Base-by-base conservation (phyloP, 805 yeast species). In the Alloascoidea hylecoeti region DNA sequence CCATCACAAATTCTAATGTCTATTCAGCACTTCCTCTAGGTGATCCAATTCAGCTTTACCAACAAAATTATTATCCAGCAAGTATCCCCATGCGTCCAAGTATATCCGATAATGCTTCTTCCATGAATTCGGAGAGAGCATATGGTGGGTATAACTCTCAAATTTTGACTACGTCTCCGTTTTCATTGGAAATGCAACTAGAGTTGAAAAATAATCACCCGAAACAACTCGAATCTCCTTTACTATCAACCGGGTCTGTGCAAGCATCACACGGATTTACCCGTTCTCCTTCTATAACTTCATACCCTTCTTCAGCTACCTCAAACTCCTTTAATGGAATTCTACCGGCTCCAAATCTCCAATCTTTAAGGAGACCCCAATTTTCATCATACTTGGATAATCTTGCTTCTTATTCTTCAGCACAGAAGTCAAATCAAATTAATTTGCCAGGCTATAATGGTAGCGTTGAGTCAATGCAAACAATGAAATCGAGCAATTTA, bases 11-110 rank as follows among this genome's bases (percentile, higher is more conserved):
- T n/a, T 9, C 30, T n/a, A n/a, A 9, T 23, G 30, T n/a, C 30
- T 23, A 9, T 23, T 23, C 30, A n/a, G 30, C 9, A 23, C 13
- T 23, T 9, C 30, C 30, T n/a, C 30, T 23, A n/a, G 30, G 30
- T n/a, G 30, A 23, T n/a, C 30, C 30, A 9, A 23, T 23, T n/a
- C 30, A 23, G 30, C 30, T 23, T n/a, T 9, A 23, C 30, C 30
- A 9, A 9, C 30, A 23, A n/a, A 23, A 23, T 23, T 23, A 23
- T 23, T 9, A 23, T 23, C 30, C 30, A 9, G 30, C 30, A 9
- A 23, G 30, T n/a, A n/a, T n/a, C 30, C 30, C 30, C 13, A 23
- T 23, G 30, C 30, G 30, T 9, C n/a, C 30, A 9, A 23, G 30
- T n/a, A n/a, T 23, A 9, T 23, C 30, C 9, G 30, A 23, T 23